Evolutionary conservation across 2,329 filamentous ascomycete species (phyloP), one percentile per base, ranked within the genome.

Genomic region (Calonectria pauciramosa): DNA sequence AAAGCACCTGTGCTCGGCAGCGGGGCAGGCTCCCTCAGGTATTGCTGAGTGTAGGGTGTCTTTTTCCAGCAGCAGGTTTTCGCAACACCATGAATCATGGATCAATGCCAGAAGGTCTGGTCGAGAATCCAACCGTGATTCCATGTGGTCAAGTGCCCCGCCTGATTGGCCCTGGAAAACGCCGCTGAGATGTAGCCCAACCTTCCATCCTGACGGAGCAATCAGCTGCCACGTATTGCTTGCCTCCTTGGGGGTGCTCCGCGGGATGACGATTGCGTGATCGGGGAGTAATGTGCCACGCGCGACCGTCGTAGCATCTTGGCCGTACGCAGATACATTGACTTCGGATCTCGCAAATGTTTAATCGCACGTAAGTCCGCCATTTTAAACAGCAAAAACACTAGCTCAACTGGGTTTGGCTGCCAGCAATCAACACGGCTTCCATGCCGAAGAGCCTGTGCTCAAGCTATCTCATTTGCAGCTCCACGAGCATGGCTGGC

Each of bases 181-280:
- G 56, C 71, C 49, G 51, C 38, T 32, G 34, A 49, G 56, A 34
- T 28, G 63, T 13, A n/a, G 18, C 51, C 51, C 36, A n/a, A 16
- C 44, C 30, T 54, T 36, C 65, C 36, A 38, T 23, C 66, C 38
- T 8, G 23, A n/a, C n/a, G 4, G 26, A 54, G 49, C 23, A 54
- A 69, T 69, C 34, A 34, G 56, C 70, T 75, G 78, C 56, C 44
- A 52, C 59, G 71, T 64, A 71, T 73, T 16, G 14, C n/a, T 16
- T 9, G 30, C 34, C 20, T 67, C 23, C 16, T 32, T 41, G 36
- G 54, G 26, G 38, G 51, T 64, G 32, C 41, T 34, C 51, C 59
- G 73, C 56, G 69, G 67, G 73, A 76, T 68, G 59, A 66, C 30
- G n/a, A 75, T 47, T 80, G 79, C 73, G 79, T 76, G 77, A 81